These are phyloP conservation scores for Cladosporium sp. DNA, from an alignment of 2,329 filamentous ascomycete genomes.

Conservation along the genomic window DNA sequence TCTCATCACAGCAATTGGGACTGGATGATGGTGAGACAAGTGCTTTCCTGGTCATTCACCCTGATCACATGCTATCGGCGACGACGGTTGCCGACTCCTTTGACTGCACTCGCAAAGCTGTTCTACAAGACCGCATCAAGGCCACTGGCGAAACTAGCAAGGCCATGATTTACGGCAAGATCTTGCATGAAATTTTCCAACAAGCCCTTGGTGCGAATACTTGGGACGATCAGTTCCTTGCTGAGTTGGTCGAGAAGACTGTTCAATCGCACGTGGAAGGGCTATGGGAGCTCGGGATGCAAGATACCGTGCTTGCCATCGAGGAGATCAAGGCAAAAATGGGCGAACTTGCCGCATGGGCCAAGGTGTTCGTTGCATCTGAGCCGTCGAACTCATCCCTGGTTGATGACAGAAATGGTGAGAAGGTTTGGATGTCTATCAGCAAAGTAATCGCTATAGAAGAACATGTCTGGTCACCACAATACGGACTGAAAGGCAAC, in stretches of 20 bases:
- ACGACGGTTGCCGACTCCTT: conserved; percentile 97
- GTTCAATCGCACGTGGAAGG: conserved; percentile 80
- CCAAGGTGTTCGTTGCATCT: conserved; percentile 70
- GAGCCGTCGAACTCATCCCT: conserved; percentile 67
- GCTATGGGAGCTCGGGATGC: conserved; percentile 78
- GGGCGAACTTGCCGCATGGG: conserved; percentile 77
- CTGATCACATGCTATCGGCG: conserved; percentile 90
- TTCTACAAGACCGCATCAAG: conserved; percentile 92
- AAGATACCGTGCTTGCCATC: conserved; percentile 62
- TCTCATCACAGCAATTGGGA: conserved; percentile 68
- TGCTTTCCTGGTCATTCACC: conserved; percentile 78
- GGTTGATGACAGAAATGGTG: conserved; percentile 74
- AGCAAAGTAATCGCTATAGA: conserved; percentile 94
- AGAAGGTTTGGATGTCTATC: conserved; percentile 75
- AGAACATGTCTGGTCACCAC: conserved; percentile 96
- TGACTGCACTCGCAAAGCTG: conserved; percentile 81
- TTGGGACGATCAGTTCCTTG: conserved; percentile 70
- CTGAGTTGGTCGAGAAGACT: conserved; percentile 61
- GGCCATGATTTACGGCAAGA: conserved; percentile 84
- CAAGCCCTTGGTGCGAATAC: conserved; percentile 76
- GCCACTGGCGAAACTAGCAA: conserved; percentile 75
- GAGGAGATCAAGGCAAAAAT: conserved; percentile 82
- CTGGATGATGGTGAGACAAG: conserved; percentile 67
- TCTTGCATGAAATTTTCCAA: conserved; percentile 94
- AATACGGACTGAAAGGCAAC: conserved; percentile 95